Percentiles rank a stretch among this genome's conserved stretches.
Evolutionary conservation across 2,329 filamentous ascomycete species (phyloP).

Genomic region (Pseudogymnoascus sp.): DNA sequence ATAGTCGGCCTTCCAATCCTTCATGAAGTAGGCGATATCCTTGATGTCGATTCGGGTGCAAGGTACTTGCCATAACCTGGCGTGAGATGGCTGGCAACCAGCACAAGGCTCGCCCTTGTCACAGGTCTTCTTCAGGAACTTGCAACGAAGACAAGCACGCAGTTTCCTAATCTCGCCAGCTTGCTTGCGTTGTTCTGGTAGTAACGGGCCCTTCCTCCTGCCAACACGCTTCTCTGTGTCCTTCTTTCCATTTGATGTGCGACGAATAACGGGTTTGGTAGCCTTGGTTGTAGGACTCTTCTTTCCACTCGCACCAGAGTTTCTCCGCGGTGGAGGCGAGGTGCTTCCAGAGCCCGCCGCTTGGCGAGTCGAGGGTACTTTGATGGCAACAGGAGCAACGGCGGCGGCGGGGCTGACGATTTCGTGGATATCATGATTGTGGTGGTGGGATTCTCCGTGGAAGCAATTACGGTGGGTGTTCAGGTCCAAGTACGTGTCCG

Average conservation of each 20-base stretch:
- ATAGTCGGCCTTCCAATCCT: slow-evolving; percentile 97
- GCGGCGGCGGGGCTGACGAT: slow-evolving; percentile 61
- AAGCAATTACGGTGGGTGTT: slow-evolving; percentile 52
- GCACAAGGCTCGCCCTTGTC: slow-evolving; percentile 95
- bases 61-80: slow-evolving; percentile 92
- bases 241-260: slow-evolving; percentile 65
- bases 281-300: slow-evolving; percentile 59
- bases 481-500: slow-evolving; percentile 64
- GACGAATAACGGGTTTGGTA: slow-evolving; percentile 75
- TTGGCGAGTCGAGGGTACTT: slow-evolving; percentile 52
- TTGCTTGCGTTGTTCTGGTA: slow-evolving; percentile 91
- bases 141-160: slow-evolving; percentile 87
- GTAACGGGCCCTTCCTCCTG: slow-evolving; percentile 77
- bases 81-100: slow-evolving; percentile 91
- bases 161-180: slow-evolving; percentile 95
- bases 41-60: slow-evolving; percentile 98
- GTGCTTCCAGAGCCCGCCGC: slow-evolving; percentile 55
- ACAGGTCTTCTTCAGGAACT: slow-evolving; percentile 98
- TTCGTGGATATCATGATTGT: slow-evolving; percentile 41
- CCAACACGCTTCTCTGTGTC: slow-evolving; percentile 92
- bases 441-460: slow-evolving; percentile 47
- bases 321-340: slow-evolving; percentile 59
- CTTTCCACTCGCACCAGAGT: slow-evolving; percentile 60
- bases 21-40: slow-evolving; percentile 97
- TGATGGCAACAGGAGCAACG: slow-evolving; percentile 63